phyloP scores from a whole-genome alignment of 116 monocot species.

The Phalaenopsis hybrid region DNA sequence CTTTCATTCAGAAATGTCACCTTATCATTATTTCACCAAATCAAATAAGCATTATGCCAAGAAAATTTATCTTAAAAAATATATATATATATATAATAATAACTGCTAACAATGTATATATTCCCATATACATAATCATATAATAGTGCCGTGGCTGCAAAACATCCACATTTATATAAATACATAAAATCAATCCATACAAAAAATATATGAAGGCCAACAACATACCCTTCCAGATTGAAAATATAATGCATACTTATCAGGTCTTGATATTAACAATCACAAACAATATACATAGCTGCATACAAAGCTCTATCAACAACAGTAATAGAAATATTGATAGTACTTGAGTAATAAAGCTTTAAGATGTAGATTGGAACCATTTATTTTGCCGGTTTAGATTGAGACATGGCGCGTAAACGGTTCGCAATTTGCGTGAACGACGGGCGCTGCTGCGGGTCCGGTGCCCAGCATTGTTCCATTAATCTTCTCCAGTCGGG shows the following conservation, averaged over 20 bases:
- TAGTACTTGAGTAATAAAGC: neutral
- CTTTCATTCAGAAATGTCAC: too few species aligned
- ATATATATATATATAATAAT: too few species aligned
- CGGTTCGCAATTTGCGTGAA: constrained; percentile 71
- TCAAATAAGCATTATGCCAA: too few species aligned
- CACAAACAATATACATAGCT: neutral
- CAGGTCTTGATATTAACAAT: neutral
- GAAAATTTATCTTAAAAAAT: too few species aligned
- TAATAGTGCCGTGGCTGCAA: too few species aligned
- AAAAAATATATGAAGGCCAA: neutral
- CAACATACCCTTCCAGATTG: neutral
- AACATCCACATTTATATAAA: too few species aligned
- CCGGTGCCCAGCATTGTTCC: constrained; percentile 93
- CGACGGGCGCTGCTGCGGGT: constrained; percentile 69
- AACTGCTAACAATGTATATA: too few species aligned
- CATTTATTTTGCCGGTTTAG: constrained; percentile 40
- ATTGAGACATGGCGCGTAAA: constrained; percentile 64
- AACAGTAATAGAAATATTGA: neutral
- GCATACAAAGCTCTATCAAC: neutral
- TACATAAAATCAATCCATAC: neutral
- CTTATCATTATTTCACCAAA: too few species aligned
- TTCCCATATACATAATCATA: too few species aligned
- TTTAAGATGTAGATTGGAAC: neutral
- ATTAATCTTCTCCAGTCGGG: constrained; percentile 78
- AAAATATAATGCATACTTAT: neutral